phyloP scores from a whole-genome alignment of 306 rosid species.

The Cucurbita argyrosperma region DNA sequence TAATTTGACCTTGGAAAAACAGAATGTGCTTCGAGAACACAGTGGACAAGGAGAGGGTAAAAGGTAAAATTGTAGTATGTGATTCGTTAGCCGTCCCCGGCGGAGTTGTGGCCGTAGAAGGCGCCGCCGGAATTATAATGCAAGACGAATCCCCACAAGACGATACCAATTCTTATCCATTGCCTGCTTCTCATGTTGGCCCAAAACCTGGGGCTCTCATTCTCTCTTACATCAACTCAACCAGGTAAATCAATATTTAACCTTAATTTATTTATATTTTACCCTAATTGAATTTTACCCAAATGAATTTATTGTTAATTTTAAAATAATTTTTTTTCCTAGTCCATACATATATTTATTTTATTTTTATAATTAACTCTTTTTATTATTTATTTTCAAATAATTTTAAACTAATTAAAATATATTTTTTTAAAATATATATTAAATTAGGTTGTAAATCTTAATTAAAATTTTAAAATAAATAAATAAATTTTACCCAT shows the following conservation, averaged over 20 bases:
- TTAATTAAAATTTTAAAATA: too few relatives aligned
- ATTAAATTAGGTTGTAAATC: too few relatives aligned
- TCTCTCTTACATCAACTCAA: not conserved
- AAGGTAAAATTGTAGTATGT: not conserved
- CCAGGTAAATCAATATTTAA: not conserved
- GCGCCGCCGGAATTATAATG: not conserved
- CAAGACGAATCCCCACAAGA: not conserved
- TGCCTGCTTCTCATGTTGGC: not conserved
- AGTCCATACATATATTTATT: too few relatives aligned
- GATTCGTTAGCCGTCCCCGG: not conserved
- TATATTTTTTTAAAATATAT: too few relatives aligned
- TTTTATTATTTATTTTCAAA: too few relatives aligned
- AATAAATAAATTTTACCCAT: too few relatives aligned
- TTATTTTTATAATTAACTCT: too few relatives aligned
- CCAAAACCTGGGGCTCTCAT: not conserved
- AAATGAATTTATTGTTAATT: too few relatives aligned
- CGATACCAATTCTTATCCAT: not conserved
- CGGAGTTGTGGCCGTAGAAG: not conserved
- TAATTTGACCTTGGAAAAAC: not conserved
- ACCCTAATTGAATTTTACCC: not conserved
- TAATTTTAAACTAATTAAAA: too few relatives aligned
- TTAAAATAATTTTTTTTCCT: too few relatives aligned
- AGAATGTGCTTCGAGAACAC: not conserved
- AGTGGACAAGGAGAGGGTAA: not conserved
- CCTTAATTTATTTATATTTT: not conserved